Percentiles rank a stretch among this genome's conserved stretches.
Evolutionary conservation across 306 rosid genomes (phyloP).

Genomic region (Cucurbita ficifolia): DNA sequence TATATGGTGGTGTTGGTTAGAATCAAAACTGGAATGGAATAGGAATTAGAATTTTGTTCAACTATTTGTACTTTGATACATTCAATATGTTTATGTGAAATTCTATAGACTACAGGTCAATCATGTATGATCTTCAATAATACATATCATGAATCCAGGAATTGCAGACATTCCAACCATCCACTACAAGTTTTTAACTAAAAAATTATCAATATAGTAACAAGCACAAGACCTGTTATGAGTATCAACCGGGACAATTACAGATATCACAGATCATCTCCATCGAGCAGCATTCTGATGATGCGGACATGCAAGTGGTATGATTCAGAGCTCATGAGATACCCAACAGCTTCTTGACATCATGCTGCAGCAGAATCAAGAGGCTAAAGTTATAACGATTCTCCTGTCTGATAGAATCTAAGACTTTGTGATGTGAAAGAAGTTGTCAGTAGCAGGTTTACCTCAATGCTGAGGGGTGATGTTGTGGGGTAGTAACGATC

Average conservation of each 20-base stretch:
- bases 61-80: not conserved
- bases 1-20: slow-evolving; percentile 1
- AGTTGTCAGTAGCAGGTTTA: slow-evolving; percentile 10
- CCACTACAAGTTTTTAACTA: not conserved
- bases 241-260: not conserved
- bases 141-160: not conserved
- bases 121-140: not conserved
- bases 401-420: not conserved
- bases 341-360: slow-evolving; percentile 44
- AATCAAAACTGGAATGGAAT: slow-evolving; percentile 4
- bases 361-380: slow-evolving; percentile 28
- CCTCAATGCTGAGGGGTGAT: slow-evolving; percentile 76
- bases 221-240: no score
- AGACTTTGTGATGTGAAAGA: not conserved
- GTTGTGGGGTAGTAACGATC: slow-evolving; percentile 82
- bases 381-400: not conserved
- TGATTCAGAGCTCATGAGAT: slow-evolving; percentile 13
- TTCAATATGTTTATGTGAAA: not conserved
- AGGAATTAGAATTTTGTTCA: slow-evolving; percentile 4
- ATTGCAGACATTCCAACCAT: not conserved
- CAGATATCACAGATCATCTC: not conserved
- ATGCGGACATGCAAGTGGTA: not conserved
- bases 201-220: not conserved
- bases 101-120: not conserved
- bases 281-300: no score